These are phyloP conservation scores for Pichia cephalocereana DNA, from an alignment of 805 yeast genomes.

Conservation along the genomic window DNA sequence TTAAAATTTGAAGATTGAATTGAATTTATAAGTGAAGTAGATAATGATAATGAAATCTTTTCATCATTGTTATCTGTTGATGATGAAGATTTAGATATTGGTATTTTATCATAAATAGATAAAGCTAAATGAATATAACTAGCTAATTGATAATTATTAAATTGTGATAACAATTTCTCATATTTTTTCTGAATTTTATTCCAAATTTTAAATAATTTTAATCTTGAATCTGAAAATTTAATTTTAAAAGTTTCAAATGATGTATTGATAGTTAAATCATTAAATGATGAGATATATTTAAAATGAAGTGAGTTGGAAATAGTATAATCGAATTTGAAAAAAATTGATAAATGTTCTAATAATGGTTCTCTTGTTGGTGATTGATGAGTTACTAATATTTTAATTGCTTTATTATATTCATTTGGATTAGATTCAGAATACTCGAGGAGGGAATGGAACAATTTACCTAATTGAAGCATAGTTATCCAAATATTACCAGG, in stretches of 20 bases:
- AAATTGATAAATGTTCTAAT: constrained; percentile 56
- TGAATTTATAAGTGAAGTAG: constrained; percentile 11
- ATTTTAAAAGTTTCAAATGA: constrained; percentile 53
- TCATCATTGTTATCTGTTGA: constrained; percentile 20
- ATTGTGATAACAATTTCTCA: constrained; percentile 30
- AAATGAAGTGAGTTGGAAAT: constrained; percentile 67
- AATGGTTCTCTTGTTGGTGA: constrained; percentile 65
- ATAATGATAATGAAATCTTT: constrained; percentile 22
- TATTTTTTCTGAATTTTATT: constrained; percentile 46
- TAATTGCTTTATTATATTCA: constrained; percentile 33
- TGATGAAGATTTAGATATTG: constrained; percentile 28
- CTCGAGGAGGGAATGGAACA: constrained; percentile 38
- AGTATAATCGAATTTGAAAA: constrained; percentile 63
- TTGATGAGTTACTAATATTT: constrained; percentile 58
- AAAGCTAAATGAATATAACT: constrained; percentile 46
- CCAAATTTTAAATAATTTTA: constrained; percentile 59
- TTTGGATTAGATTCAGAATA: constrained; percentile 27
- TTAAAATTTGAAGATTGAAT: constrained; percentile 28
- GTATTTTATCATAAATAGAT: constrained; percentile 54
- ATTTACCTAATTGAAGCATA: constrained; percentile 58
- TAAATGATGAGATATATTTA: constrained; percentile 59
- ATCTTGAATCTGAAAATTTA: constrained; percentile 53
- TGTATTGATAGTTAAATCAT: constrained; percentile 57
- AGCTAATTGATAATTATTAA: constrained; percentile 34
- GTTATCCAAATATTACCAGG: constrained; percentile 72